A percentile compares a stretch with the other conserved stretches of the same genome.
Evolutionary conservation across 2,329 filamentous ascomycete genomes (phyloP).

Genomic region (Calonectria crousiana): DNA sequence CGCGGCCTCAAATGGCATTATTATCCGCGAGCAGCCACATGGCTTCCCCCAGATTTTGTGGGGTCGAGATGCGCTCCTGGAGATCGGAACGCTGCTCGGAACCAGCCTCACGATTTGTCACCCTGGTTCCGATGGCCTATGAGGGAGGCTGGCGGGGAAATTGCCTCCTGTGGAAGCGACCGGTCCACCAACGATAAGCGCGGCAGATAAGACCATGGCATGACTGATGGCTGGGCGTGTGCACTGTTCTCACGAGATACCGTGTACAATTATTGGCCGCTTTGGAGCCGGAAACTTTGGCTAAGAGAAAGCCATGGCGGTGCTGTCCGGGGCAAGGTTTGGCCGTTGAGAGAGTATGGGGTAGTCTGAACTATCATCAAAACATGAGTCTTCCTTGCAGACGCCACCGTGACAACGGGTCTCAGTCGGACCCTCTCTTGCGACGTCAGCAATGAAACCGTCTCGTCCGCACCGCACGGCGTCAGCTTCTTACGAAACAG

Average conservation of each 20-base stretch:
- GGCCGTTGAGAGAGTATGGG: background rate
- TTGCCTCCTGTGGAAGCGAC: background rate
- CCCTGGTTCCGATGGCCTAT: background rate
- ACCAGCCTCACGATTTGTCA: background rate
- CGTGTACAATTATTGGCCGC: background rate
- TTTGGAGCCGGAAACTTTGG: background rate
- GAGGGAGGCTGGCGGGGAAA: background rate
- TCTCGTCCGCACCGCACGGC: background rate
- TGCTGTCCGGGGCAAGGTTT: background rate
- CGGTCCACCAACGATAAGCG: background rate
- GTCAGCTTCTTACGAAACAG: background rate
- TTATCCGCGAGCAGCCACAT: background rate
- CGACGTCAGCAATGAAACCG: background rate
- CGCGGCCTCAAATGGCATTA: constrained; percentile 18
- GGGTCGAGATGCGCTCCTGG: background rate
- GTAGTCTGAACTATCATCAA: background rate
- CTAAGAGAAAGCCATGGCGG: background rate
- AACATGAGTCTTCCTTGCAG: background rate
- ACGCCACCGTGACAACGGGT: background rate
- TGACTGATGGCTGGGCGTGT: background rate
- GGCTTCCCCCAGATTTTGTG: background rate
- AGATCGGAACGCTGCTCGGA: constrained; percentile 18
- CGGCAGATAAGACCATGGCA: constrained; percentile 3
- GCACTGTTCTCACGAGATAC: background rate
- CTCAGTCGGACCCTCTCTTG: background rate